These are phyloP conservation scores for Arbutus unedo DNA, from an alignment of 148 eudicot species.

Conservation along the genomic window DNA sequence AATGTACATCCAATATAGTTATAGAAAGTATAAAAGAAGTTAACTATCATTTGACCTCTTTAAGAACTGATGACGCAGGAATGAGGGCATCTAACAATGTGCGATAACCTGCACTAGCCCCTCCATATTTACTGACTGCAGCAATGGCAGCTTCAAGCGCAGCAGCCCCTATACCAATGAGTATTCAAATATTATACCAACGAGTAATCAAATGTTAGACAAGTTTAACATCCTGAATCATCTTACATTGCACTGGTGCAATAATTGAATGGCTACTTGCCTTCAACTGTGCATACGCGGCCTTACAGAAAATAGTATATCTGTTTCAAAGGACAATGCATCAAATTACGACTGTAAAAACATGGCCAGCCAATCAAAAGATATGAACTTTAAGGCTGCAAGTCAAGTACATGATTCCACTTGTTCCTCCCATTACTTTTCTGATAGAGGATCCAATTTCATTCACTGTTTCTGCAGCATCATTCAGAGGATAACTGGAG, in stretches of 20 bases:
- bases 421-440: slow-evolving; percentile 98
- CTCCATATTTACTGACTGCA: slow-evolving; percentile 90
- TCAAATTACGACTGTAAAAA: slow-evolving; percentile 7
- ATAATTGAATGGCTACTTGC: slow-evolving; percentile 34
- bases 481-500: slow-evolving; percentile 90
- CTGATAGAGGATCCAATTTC: slow-evolving; percentile 81
- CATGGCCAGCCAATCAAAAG: neutral
- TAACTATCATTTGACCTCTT: slow-evolving; percentile 51
- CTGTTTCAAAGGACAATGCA: slow-evolving; percentile 37
- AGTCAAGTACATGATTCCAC: slow-evolving; percentile 67
- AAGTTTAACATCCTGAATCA: slow-evolving; percentile 9
- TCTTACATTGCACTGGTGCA: slow-evolving; percentile 59
- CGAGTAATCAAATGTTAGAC: neutral
- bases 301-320: slow-evolving; percentile 76
- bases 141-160: slow-evolving; percentile 82
- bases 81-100: slow-evolving; percentile 92
- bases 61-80: slow-evolving; percentile 73
- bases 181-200: neutral
- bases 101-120: slow-evolving; percentile 89
- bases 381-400: neutral
- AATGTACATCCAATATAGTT: neutral
- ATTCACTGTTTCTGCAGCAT: slow-evolving; percentile 75
- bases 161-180: slow-evolving; percentile 59
- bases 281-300: slow-evolving; percentile 77
- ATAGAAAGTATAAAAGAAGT: neutral